Percentiles rank a stretch among this genome's conserved stretches.
Conservation (phyloP, 2,329 filamentous ascomycete genomes). For the Diaporthe citrichinensis region DNA sequence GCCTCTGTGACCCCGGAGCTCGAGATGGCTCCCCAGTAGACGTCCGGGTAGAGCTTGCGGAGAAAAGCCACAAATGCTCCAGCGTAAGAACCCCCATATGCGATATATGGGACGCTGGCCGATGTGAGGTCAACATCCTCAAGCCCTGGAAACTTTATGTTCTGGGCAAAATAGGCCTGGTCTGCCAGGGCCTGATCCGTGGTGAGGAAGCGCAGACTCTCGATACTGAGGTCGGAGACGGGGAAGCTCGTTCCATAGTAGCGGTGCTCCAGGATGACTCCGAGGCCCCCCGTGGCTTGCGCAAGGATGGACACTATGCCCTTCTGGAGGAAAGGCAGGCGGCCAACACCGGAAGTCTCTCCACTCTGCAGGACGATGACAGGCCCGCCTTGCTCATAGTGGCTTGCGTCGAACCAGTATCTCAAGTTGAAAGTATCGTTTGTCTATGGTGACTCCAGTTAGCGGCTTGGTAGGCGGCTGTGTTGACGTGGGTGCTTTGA, state of each 20-base stretch:
- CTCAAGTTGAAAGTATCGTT: slow-evolving; percentile 77
- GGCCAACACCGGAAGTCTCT: slow-evolving; percentile 74
- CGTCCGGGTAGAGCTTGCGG: slow-evolving; percentile 81
- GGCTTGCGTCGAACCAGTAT: slow-evolving; percentile 86
- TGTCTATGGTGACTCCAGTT: slow-evolving; percentile 48
- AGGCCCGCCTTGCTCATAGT: slow-evolving; percentile 84
- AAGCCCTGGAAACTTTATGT: slow-evolving; percentile 79
- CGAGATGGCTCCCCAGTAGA: slow-evolving; percentile 84
- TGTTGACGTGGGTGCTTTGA: background rate
- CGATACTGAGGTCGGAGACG: slow-evolving; percentile 72
- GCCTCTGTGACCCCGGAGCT: slow-evolving; percentile 85
- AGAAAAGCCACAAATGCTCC: slow-evolving; percentile 84
- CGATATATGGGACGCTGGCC: slow-evolving; percentile 77
- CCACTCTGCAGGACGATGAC: slow-evolving; percentile 84
- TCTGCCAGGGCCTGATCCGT: slow-evolving; percentile 89
- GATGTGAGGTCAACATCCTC: slow-evolving; percentile 78
- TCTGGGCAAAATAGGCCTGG: slow-evolving; percentile 82
- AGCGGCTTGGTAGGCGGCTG: background rate
- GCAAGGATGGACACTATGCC: slow-evolving; percentile 81
- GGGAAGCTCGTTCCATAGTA: slow-evolving; percentile 88
- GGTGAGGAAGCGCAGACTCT: slow-evolving; percentile 84
- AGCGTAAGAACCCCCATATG: slow-evolving; percentile 88
- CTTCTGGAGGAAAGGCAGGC: slow-evolving; percentile 81
- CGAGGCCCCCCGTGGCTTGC: slow-evolving; percentile 79
- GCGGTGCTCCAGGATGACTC: slow-evolving; percentile 86